These are phyloP conservation scores for Amphibolis antarctica DNA, from an alignment of 106 monocot genomes.

Conservation along the genomic window DNA sequence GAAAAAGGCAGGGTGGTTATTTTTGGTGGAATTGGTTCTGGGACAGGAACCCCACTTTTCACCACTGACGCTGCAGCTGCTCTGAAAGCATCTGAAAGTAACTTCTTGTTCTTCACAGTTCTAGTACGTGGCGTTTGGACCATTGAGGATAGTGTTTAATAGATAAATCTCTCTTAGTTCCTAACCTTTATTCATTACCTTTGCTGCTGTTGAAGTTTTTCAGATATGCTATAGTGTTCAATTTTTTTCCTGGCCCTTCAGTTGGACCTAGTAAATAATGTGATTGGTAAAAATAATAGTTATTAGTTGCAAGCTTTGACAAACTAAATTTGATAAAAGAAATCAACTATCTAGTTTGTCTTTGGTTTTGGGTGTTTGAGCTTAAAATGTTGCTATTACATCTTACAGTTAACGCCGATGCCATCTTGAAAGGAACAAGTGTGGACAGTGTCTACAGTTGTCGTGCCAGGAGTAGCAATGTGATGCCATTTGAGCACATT, in stretches of 20 bases:
- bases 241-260: not conserved
- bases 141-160: too few relatives aligned
- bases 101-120: too few relatives aligned
- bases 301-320: too few relatives aligned
- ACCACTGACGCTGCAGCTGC: slow-evolving; percentile 80
- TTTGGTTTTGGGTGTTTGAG: too few relatives aligned
- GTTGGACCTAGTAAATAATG: not conserved
- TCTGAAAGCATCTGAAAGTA: slow-evolving; percentile 87
- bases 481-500: slow-evolving; percentile 60
- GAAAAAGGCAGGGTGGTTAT: slow-evolving; percentile 96
- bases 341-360: too few relatives aligned
- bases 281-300: too few relatives aligned
- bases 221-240: not conserved
- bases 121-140: too few relatives aligned
- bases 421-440: slow-evolving; percentile 71
- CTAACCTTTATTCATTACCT: too few relatives aligned
- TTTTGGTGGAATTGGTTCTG: slow-evolving; percentile 79
- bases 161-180: too few relatives aligned
- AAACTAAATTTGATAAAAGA: too few relatives aligned
- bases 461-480: slow-evolving; percentile 38
- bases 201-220: too few relatives aligned
- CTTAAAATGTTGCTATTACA: not conserved
- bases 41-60: slow-evolving; percentile 68
- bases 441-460: slow-evolving; percentile 50
- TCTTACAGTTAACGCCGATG: slow-evolving; percentile 80